Percentiles rank a stretch among this genome's conserved stretches.
Evolutionary conservation across 2,329 filamentous ascomycete genomes (phyloP).

Genomic region (Epichloe scottii): DNA sequence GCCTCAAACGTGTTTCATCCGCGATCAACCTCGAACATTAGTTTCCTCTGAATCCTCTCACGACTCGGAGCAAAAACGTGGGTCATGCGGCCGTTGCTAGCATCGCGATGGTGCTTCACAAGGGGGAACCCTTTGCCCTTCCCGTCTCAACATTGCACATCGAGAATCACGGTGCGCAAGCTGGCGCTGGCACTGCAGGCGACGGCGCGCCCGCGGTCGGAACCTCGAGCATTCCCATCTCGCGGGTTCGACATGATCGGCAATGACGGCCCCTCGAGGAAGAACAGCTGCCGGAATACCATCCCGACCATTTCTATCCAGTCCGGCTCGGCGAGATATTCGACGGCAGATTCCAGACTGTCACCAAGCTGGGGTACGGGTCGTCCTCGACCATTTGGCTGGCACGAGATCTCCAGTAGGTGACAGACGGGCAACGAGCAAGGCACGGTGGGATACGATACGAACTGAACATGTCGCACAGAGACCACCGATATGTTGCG

Average conservation of each 20-base stretch:
- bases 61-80: no score
- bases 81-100: no score
- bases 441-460: no score
- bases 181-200: no score
- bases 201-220: conserved; percentile 2
- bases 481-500: neutral
- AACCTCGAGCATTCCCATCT: conserved; percentile 8
- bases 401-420: conserved; percentile 22
- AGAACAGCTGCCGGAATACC: conserved; percentile 23
- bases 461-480: neutral
- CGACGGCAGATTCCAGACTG: conserved; percentile 20
- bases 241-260: conserved; percentile 9
- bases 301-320: conserved; percentile 23
- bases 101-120: no score
- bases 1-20: no score
- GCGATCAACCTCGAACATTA: no score
- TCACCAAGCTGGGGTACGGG: conserved; percentile 30
- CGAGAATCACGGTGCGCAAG: no score
- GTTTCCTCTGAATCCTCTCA: no score
- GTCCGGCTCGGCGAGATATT: conserved; percentile 25
- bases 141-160: no score
- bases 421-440: neutral
- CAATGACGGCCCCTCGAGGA: conserved; percentile 20
- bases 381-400: conserved; percentile 30
- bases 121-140: no score